Evolutionary conservation across 2,329 filamentous ascomycete species (phyloP), one percentile per base, ranked within the genome.

Genomic region (Rutstroemia sp.): DNA sequence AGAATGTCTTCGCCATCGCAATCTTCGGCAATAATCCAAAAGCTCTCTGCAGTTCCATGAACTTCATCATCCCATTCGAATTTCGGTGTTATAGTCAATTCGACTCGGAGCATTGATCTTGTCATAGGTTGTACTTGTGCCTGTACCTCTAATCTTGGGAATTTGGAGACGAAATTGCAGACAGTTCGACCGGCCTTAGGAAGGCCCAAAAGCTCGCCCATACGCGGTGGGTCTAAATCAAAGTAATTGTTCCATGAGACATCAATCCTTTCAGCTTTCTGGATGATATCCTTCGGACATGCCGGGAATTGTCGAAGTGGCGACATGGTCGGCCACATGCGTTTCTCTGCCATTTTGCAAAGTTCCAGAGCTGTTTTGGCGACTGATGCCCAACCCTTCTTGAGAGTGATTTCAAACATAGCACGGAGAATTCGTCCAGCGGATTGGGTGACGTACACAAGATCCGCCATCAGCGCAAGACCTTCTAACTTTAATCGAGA

Each of bases 271-370:
- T 99, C 94, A 3, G 92, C 87, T 73, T 97, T 97, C 63, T 89
- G 85, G 49, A 97, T 77, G 53, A 97, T 89, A 57, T 97, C 92
- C 42, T 84, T 78, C 3, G 92, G 84, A 67, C 91, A 96, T 40
- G 77, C 75, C 3, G 87, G 82, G 68, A 99, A 99, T 68, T 99
- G 94, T 54, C 94, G 84, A 34, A 99, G 78, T 10, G 95, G 94
- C 39, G 90, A 89, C 94, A 97, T 99, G 5, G 92, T 97, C 14
- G 92, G 92, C 94, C 94, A 99, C 95, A 99, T 99, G 50, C 95
- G 83, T 78, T 96, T 96, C 76, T 99, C 94, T 0, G 92, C 94
- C 90, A 96, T 97, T 76, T 99, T 99, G 75, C 95, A 99, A 53
- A 99, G 80, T 65, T 96, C 89, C 44, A 99, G 77, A 0, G 94